Base-by-base conservation (phyloP, 768 basidiomycete genomes). In the Lyophyllum shimeji region DNA sequence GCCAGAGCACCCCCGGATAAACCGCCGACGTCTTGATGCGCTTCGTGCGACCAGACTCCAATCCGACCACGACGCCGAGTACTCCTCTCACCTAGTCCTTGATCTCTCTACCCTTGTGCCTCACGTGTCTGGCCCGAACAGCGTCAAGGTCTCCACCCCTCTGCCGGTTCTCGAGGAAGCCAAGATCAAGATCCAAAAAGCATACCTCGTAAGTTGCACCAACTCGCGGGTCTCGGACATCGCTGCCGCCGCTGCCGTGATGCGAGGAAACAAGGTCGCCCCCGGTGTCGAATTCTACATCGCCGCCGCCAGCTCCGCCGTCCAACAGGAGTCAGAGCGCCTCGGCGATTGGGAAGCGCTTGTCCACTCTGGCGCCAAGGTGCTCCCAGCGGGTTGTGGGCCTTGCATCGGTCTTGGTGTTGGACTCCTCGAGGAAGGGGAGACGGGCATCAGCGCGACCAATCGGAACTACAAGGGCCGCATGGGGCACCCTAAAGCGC, bases 401-500 rank as follows among this genome's bases (percentile, higher is more conserved):
- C 97, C 97, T 2, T 99, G 97, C 69, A 99, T 99, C 60, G 97
- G 97, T 20, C 82, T 99, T 4, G 97, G 97, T 1, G 87, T 85
- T 0, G 97, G 97, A 11, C 73, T 98, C 51, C 75, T 99, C 33
- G 89, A 98, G 69, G 95, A 98, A 60, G 97, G 96, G 1, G 83
- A 99, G 71, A 89, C 87, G 0, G 96, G 97, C 1, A 98, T 99
- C 67, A 96, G 94, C 60, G 97, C 97, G 3, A 98, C 96, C 7
- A 99, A 99, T 73, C 80, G 97, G 72, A 99, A 99, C 67, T 99
- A 98, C 76, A 98, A 99, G 76, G 97, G 97, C 3, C 82, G 97
- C 3, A 99, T 99, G 97, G 97, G 97, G 0, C 85, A 89, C 60
- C 96, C 97, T 0, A 91, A 93, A 50, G 96, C 97, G 0, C 84